phyloP scores from a whole-genome alignment of 2,329 filamentous ascomycete genomes.

The Diplodia intermedia region DNA sequence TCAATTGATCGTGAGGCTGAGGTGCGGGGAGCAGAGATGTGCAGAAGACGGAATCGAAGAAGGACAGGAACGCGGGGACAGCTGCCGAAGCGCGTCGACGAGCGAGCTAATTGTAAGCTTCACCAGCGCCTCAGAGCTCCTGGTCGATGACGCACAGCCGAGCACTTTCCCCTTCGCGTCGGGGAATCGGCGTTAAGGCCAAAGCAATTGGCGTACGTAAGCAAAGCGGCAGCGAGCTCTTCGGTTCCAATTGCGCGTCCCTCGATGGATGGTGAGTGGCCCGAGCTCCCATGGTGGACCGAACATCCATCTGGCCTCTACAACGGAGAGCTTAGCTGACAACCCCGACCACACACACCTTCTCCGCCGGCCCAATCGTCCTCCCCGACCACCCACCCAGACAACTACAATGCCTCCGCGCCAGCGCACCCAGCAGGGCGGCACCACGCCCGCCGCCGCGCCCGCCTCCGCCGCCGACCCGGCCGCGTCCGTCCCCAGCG shows the following conservation, averaged over 20 bases:
- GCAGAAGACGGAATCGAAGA: not conserved
- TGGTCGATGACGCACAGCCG: constrained; percentile 15
- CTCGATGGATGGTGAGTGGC: constrained; percentile 10
- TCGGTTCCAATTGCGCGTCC: constrained; percentile 18
- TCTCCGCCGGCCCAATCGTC: constrained; percentile 34
- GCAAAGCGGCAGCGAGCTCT: not conserved
- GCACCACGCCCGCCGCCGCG: constrained; percentile 30
- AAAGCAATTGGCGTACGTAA: constrained; percentile 12
- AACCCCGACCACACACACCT: constrained; percentile 29
- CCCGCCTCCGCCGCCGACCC: constrained; percentile 34
- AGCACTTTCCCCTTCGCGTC: not conserved
- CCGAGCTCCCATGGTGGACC: constrained; percentile 26
- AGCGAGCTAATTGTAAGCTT: constrained; percentile 14
- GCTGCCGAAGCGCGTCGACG: not conserved
- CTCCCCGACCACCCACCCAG: not conserved
- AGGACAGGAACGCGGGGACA: constrained; percentile 13
- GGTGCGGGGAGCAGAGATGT: not conserved
- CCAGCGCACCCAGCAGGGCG: constrained; percentile 22
- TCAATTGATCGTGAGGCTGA: not conserved
- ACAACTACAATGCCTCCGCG: constrained; percentile 32
- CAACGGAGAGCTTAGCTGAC: not conserved
- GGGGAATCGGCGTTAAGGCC: not conserved
- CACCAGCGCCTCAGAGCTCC: not conserved
- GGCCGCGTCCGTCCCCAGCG: constrained; percentile 38
- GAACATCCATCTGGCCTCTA: constrained; percentile 31